phyloP scores from a whole-genome alignment of 495 filamentous ascomycete genomes.

The Copromyces sp. region DNA sequence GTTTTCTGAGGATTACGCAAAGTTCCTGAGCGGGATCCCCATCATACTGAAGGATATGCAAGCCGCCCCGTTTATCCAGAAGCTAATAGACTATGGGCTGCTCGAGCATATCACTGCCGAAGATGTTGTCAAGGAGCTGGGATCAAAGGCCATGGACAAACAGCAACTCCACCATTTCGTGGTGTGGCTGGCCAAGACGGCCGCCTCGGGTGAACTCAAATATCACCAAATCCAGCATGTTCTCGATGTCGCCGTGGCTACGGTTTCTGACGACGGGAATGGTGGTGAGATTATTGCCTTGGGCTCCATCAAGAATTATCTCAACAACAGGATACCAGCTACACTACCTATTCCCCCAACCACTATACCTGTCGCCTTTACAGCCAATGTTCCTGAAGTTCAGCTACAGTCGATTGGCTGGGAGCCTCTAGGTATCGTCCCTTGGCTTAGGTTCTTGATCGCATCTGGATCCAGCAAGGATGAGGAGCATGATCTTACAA shows the following conservation, averaged over 20 bases:
- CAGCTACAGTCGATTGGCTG: constrained; percentile 74
- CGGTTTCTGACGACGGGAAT: constrained; percentile 49
- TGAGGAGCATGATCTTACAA: constrained; percentile 47
- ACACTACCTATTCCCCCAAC: constrained; percentile 75
- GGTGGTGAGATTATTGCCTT: constrained; percentile 63
- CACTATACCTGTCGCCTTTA: constrained; percentile 74
- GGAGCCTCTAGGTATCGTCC: constrained; percentile 67
- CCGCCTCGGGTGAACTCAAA: constrained; percentile 58
- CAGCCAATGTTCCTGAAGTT: constrained; percentile 38
- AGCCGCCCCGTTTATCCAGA: constrained; percentile 58
- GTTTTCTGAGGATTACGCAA: constrained; percentile 65
- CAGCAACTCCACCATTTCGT: constrained; percentile 71
- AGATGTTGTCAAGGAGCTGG: constrained; percentile 75
- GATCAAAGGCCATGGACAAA: constrained; percentile 61
- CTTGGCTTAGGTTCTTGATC: constrained; percentile 74
- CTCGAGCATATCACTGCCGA: constrained; percentile 75
- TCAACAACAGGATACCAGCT: constrained; percentile 66
- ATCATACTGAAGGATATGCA: constrained; percentile 69
- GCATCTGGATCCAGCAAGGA: constrained; percentile 39
- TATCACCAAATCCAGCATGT: constrained; percentile 49
- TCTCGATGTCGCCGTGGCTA: constrained; percentile 71
- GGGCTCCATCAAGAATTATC: constrained; percentile 59
- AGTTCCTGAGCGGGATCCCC: constrained; percentile 84
- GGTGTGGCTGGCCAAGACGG: constrained; percentile 64
- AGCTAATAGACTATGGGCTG: constrained; percentile 66